Evolutionary conservation across 163 green algal species (phyloP).

Genomic region (Chloromonas sp.): DNA sequence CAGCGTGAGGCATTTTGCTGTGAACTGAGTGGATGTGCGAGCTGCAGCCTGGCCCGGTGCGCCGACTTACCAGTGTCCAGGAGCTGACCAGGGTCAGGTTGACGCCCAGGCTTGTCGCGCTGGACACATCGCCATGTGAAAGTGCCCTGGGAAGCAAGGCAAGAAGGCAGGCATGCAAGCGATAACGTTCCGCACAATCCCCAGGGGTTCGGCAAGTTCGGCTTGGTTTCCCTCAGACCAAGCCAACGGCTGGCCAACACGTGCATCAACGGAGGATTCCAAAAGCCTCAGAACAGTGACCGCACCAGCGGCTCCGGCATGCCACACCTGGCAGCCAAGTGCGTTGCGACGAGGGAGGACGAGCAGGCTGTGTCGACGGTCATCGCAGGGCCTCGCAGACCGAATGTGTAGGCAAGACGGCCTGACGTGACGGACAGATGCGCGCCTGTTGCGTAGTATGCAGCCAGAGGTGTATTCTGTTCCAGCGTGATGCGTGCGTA

Average conservation of each 20-base stretch:
- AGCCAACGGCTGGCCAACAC: no score
- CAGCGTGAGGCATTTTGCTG: not conserved
- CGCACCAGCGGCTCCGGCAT: not conserved
- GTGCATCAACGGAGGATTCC: no score
- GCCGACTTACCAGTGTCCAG: conserved; percentile 41
- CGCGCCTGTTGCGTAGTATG: conserved; percentile 22
- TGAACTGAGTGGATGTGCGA: not conserved
- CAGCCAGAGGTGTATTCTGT: conserved; percentile 26
- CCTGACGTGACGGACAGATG: conserved; percentile 63
- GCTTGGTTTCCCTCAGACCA: no score
- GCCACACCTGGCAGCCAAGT: conserved; percentile 38
- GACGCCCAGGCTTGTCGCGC: conserved; percentile 40
- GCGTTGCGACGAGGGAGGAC: conserved; percentile 62
- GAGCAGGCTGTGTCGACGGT: conserved; percentile 86
- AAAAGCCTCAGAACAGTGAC: no score
- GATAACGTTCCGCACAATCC: no score
- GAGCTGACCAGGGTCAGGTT: conserved; percentile 51
- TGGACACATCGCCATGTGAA: conserved; percentile 18
- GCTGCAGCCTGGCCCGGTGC: not conserved
- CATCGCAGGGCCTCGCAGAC: conserved; percentile 68
- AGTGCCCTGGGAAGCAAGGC: not conserved
- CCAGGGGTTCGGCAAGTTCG: no score
- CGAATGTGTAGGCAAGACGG: conserved; percentile 77
- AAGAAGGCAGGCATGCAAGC: no score
- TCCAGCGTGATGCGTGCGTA: conserved; percentile 48